These are phyloP conservation scores for Pseudocercospora eumusae DNA, from an alignment of 2,329 filamentous ascomycete genomes.

Conservation along the genomic window DNA sequence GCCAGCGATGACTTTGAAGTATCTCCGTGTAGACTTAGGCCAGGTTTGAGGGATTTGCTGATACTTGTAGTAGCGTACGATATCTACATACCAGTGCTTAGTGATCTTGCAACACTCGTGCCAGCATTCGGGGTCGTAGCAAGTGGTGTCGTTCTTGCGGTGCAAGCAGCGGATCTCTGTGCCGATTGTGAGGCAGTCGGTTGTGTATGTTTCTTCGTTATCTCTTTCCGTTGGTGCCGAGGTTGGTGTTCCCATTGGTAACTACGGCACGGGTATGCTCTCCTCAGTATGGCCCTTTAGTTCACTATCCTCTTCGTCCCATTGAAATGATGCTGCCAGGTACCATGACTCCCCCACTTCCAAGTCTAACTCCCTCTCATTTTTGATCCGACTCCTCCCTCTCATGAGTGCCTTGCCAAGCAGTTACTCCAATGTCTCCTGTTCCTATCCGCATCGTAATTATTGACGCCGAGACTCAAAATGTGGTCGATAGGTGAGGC, in stretches of 20 bases:
- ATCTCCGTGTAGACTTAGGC: too few species aligned
- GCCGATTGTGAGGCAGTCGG: not conserved
- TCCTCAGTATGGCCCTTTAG: not conserved
- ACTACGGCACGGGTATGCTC: not conserved
- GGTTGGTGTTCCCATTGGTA: not conserved
- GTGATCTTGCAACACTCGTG: not conserved
- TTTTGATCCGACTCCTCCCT: not conserved
- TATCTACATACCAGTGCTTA: not conserved
- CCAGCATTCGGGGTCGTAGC: not conserved
- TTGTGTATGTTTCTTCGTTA: not conserved
- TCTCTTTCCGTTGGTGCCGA: not conserved
- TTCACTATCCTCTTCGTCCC: not conserved
- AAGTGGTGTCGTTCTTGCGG: not conserved
- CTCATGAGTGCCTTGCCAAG: not conserved
- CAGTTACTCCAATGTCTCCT: not conserved
- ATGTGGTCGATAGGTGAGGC: not conserved
- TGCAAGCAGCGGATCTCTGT: not conserved
- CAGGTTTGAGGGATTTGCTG: not conserved
- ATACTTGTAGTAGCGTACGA: not conserved
- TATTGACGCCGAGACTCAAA: not conserved
- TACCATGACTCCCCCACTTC: not conserved
- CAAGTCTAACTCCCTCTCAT: not conserved
- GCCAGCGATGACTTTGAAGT: not conserved
- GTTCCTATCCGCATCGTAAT: not conserved
- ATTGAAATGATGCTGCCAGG: not conserved